These are phyloP conservation scores for Fraxinus pennsylvanica DNA, from an alignment of 257 asterid species.

Conservation along the genomic window DNA sequence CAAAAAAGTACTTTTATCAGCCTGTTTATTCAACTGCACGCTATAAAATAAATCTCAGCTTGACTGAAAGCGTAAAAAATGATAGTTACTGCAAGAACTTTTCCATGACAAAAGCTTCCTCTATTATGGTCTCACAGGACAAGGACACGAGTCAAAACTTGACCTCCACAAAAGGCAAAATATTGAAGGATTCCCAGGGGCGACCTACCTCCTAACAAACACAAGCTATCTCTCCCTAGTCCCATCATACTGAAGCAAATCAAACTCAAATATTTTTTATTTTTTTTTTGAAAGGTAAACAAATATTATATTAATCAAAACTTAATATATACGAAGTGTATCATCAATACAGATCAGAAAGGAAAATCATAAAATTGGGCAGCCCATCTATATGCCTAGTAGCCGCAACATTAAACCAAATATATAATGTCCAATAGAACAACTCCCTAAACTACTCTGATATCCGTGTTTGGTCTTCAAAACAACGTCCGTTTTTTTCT, in stretches of 20 bases:
- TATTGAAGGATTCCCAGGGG: not conserved
- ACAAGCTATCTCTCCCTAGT: not conserved
- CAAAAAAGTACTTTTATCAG: slow-evolving; percentile 12
- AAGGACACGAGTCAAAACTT: not conserved
- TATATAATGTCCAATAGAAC: too few species aligned
- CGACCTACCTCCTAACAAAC: not conserved
- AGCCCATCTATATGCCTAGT: too few species aligned
- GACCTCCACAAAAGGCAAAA: not conserved
- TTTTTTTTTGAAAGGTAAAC: not conserved
- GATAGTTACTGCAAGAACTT: not conserved
- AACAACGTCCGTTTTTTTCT: too few species aligned
- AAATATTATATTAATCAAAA: too few species aligned
- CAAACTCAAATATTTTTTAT: not conserved
- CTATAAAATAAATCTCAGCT: slow-evolving; percentile 14
- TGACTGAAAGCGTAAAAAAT: slow-evolving; percentile 12
- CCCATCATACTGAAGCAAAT: not conserved
- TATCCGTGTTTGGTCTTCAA: too few species aligned
- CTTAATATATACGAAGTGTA: too few species aligned
- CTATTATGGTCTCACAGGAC: not conserved
- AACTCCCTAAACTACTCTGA: too few species aligned
- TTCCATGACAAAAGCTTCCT: not conserved
- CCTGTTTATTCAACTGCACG: slow-evolving; percentile 16
- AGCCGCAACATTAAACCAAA: too few species aligned
- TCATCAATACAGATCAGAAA: too few species aligned
- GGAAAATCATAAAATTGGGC: too few species aligned